These are phyloP conservation scores for Lachancea kluyveri DNA, from an alignment of 805 yeast species.

Conservation along the genomic window DNA sequence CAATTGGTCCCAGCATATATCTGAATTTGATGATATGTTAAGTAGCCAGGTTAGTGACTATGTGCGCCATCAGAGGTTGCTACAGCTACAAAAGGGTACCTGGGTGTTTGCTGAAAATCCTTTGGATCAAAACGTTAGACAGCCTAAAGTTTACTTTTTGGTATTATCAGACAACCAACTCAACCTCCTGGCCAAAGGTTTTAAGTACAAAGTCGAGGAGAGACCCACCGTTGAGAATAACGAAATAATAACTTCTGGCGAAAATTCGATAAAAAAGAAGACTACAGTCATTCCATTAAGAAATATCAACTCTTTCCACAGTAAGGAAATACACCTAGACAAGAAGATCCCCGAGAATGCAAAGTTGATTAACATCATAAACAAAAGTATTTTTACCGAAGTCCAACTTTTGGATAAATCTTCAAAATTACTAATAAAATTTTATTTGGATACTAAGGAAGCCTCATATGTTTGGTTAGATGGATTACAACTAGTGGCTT, in stretches of 20 bases:
- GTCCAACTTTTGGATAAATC: constrained; percentile 43
- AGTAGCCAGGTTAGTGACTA: constrained; percentile 57
- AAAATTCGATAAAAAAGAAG: constrained; percentile 8
- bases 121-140: constrained; percentile 17
- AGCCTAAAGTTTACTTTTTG: constrained; percentile 46
- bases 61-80: constrained; percentile 68
- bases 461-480: constrained; percentile 71
- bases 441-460: constrained; percentile 66
- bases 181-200: constrained; percentile 55
- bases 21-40: constrained; percentile 44
- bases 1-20: constrained; percentile 42
- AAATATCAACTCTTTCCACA: constrained; percentile 45
- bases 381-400: constrained; percentile 52
- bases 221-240: constrained; percentile 58
- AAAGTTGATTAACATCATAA: constrained; percentile 48
- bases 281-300: constrained; percentile 43
- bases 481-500: constrained; percentile 53
- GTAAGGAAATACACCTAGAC: constrained; percentile 42
- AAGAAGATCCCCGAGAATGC: constrained; percentile 38
- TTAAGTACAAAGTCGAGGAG: constrained; percentile 37
- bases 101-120: constrained; percentile 73
- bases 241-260: constrained; percentile 25
- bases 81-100: constrained; percentile 66
- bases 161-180: constrained; percentile 63
- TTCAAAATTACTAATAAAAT: constrained; percentile 42